A percentile compares a stretch with the other conserved stretches of the same genome.
Evolutionary conservation across 176 grass and related monocot species (phyloP).

Genomic region (Oryza brachyantha): DNA sequence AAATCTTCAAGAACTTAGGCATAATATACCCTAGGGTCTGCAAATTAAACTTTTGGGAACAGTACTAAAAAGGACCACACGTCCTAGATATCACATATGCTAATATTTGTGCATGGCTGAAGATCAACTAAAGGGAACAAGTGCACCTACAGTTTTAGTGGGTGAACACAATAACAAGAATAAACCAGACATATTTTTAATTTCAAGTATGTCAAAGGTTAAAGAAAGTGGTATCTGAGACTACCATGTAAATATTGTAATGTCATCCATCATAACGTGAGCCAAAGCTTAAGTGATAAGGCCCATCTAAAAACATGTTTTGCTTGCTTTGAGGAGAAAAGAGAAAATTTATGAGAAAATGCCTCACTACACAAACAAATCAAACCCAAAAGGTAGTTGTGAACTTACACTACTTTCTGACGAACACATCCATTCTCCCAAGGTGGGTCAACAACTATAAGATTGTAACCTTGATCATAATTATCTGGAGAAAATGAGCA

Average conservation of each 20-base stretch:
- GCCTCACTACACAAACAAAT: background rate
- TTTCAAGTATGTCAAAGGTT: background rate
- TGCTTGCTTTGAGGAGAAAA: background rate
- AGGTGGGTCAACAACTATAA: conserved; percentile 90
- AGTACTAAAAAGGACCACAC: background rate
- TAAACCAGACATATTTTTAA: background rate
- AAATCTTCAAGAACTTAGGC: background rate
- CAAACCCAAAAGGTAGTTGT: background rate
- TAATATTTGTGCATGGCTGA: background rate
- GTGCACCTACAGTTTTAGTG: background rate
- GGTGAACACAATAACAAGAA: background rate
- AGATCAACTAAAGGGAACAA: background rate
- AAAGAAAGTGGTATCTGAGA: conserved; percentile 12
- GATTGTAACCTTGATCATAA: conserved; percentile 63
- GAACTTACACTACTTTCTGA: conserved; percentile 75
- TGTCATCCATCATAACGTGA: background rate
- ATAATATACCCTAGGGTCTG: background rate
- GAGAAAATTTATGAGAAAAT: background rate
- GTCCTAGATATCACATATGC: background rate
- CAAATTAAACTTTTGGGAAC: background rate
- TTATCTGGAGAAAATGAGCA: conserved; percentile 40
- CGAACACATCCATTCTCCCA: conserved; percentile 94
- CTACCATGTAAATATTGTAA: background rate
- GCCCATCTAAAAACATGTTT: background rate
- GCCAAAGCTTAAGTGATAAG: background rate